A percentile compares a stretch with the other conserved stretches of the same genome.
phyloP scores from a whole-genome alignment of 768 basidiomycete species.

The Pholiota microspora region DNA sequence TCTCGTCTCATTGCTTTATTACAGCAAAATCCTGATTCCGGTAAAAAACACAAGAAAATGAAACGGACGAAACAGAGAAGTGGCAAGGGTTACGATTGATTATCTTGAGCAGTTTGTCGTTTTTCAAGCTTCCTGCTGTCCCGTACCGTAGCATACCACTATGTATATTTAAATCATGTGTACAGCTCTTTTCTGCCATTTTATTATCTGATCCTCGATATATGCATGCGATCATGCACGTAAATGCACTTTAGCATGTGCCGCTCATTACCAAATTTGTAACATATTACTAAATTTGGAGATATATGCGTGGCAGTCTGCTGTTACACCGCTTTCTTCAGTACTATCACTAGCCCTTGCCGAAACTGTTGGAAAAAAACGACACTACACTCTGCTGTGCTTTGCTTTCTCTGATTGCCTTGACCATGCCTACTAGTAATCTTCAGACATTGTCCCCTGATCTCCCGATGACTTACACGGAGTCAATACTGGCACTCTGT shows the following conservation, averaged over 20 bases:
- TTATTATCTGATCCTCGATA: background rate
- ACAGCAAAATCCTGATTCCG: constrained; percentile 39
- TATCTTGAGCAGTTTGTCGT: background rate
- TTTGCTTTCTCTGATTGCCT: background rate
- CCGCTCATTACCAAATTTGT: background rate
- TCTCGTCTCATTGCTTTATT: constrained; percentile 42
- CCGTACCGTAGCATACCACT: background rate
- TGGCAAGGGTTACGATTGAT: constrained; percentile 84
- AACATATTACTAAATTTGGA: background rate
- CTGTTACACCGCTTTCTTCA: background rate
- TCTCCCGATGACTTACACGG: background rate
- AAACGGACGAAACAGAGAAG: constrained; percentile 86
- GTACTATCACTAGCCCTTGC: background rate
- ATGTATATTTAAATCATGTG: background rate
- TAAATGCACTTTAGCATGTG: no score
- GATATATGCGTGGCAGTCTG: background rate
- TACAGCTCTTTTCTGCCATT: background rate
- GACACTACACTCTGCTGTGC: background rate
- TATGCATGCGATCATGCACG: no score
- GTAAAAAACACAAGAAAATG: constrained; percentile 85
- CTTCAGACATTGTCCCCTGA: background rate
- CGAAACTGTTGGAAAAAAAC: background rate
- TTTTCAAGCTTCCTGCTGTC: background rate
- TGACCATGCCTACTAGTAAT: background rate
- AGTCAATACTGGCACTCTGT: background rate